Evolutionary conservation across 345 rosid species (phyloP), one percentile per base, ranked within the genome.

Genomic region (Arabidopsis arenosa): DNA sequence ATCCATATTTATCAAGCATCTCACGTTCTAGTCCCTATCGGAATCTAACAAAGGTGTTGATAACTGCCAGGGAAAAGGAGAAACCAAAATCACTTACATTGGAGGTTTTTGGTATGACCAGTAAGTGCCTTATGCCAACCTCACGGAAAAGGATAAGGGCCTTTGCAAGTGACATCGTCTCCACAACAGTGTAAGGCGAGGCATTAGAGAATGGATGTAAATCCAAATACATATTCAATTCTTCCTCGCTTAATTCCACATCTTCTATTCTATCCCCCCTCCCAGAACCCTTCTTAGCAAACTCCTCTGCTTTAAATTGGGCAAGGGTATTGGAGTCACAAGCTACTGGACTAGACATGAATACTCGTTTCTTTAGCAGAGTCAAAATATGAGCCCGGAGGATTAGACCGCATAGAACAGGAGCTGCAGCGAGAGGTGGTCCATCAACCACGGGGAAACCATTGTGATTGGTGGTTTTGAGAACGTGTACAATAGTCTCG

Each of bases 91-190:
- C 59, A 59, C 91, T 88, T 88, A 89, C 97, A 59, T 72, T 57
- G 44, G 90, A 73, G 76, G 79, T 74, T 85, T 88, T 95, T 12
- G 97, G 96, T 68, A 88, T 87, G 78, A 95, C 93, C 33, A 94
- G 79, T 40, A 90, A 84, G 82, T 94, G 99, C 81, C 99, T 84
- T 75, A 90, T 74, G 53, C 97, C 97, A 82, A 90, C 88, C 75
- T 89, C 86, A 35, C 96, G 89, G 79, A 94, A 95, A 77, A 95
- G 97, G 44, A 78, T 17, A 18, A 85, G 88, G 56, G 97, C 97
- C 81, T 95, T 92, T 5, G 97, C 96, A 2, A 95, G 87, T 7
- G 99, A 95, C 97, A 92, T 92, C 0, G 97, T 84, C 82, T 95
- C 99, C 74, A 92, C 92, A 55, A 95, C 99, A 9, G 93, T 92